Evolutionary conservation across 2,329 filamentous ascomycete genomes (phyloP), one percentile per base, ranked within the genome.

Genomic region (Neocatenulostroma microsporum): DNA sequence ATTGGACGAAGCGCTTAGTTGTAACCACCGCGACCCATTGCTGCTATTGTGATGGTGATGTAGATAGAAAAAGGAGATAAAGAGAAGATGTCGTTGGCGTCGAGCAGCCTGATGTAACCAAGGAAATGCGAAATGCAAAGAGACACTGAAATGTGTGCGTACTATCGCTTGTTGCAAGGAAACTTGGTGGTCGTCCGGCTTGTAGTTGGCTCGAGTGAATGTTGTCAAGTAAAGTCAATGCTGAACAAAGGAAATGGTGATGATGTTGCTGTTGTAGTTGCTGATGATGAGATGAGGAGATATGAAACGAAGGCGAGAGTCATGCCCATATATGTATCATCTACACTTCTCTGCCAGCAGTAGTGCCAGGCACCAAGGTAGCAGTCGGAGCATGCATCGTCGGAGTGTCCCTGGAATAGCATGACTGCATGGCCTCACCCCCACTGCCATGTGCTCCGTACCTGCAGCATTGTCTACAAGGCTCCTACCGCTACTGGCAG

Each of bases 11-110:
- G 3, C 9, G 14, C 6, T 48, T 47, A 63, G 58, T 66, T 66
- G 59, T 66, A 67, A 34, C 62, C 63, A 46, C 60, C 61, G 35
- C 61, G 61, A 45, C 56, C 58, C 57, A 58, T 62, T 46, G 33
- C 34, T 43, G 45, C 40, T 41, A 30, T 34, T 34, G 32, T 26
- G 25, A 36, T 37, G 43, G 38, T 42, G 28, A 12, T 43, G 17
- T 28, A 5, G 5, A 17, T 11, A 15, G 14, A 8, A 21, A 25
- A 21, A 40, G 37, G 37, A 39, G 37, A 42, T 33, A 42, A 37
- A 27, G 44, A 42, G 36, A 27, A 24, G 15, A 12, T 7, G 25
- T 30, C 21, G 34, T 18, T 23, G 20, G 13, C 6, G 21, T 23
- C 19, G 34, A 30, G 10, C 14, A 21, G 30, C 31, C 4, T 23